These are phyloP conservation scores for Paxillus rubicundulus DNA, from an alignment of 768 basidiomycete genomes.

Conservation along the genomic window DNA sequence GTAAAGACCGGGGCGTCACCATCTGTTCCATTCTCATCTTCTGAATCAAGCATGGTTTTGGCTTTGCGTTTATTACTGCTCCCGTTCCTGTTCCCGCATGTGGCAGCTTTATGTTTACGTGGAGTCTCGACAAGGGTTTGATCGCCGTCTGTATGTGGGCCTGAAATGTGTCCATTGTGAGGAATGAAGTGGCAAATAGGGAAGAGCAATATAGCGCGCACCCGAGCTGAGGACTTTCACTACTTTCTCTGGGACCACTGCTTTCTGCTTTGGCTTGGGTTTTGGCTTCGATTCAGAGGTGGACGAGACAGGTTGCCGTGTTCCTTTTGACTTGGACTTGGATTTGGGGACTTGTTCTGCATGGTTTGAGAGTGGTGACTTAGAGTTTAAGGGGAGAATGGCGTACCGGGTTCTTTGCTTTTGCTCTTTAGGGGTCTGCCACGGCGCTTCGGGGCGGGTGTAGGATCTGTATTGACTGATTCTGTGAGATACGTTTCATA, in stretches of 20 bases:
- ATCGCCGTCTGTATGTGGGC: slow-evolving; percentile 25
- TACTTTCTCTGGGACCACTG: slow-evolving; percentile 2
- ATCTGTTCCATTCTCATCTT: slow-evolving; percentile 3
- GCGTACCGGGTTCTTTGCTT: slow-evolving; percentile 10
- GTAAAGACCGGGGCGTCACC: not conserved
- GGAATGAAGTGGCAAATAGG: not conserved
- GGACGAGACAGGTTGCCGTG: not conserved
- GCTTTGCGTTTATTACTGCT: slow-evolving; percentile 4
- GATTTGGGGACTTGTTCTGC: not conserved
- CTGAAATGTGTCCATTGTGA: not conserved
- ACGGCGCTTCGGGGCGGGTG: slow-evolving; percentile 17
- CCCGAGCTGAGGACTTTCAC: slow-evolving; percentile 15
- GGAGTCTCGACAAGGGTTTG: slow-evolving; percentile 24
- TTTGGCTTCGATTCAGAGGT: not conserved
- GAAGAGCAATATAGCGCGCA: not conserved
- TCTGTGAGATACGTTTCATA: not conserved
- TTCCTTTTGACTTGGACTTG: slow-evolving; percentile 7
- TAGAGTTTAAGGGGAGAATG: not conserved
- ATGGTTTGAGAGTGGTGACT: not conserved
- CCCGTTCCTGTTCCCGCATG: not conserved
- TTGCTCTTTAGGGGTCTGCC: slow-evolving; percentile 12
- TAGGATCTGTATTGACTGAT: not conserved
- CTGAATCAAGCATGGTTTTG: not conserved
- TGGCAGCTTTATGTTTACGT: slow-evolving; percentile 6
- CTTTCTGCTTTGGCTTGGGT: slow-evolving; percentile 1